These are phyloP conservation scores for Thermothielavioides terrestris DNA, from an alignment of 495 filamentous ascomycete genomes.

Conservation along the genomic window DNA sequence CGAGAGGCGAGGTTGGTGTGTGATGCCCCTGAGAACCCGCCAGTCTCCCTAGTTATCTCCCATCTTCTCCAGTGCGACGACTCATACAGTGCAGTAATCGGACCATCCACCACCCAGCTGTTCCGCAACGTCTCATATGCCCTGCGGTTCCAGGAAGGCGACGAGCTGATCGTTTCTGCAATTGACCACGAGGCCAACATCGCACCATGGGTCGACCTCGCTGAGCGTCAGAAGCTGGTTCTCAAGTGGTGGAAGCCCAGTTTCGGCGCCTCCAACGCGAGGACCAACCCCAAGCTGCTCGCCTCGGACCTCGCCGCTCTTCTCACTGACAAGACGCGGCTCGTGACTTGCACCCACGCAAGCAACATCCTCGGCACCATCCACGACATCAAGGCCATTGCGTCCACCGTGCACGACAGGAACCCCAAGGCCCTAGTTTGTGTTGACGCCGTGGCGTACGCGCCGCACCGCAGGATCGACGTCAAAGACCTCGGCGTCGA, in stretches of 20 bases:
- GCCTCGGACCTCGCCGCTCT: conserved; percentile 44
- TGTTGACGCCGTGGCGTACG: conserved; percentile 60
- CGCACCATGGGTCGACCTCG: conserved; percentile 58
- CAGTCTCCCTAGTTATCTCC: too few species aligned
- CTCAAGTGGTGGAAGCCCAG: conserved; percentile 60
- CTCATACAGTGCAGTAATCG: conserved; percentile 41
- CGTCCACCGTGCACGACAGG: conserved; percentile 40
- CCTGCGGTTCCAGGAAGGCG: conserved; percentile 47
- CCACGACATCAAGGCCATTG: conserved; percentile 50
- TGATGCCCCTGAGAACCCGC: background rate
- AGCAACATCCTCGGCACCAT: conserved; percentile 65
- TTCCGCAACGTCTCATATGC: conserved; percentile 59
- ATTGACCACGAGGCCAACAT: conserved; percentile 69
- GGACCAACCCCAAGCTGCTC: conserved; percentile 47
- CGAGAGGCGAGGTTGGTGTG: conserved; percentile 50
- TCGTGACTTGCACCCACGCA: conserved; percentile 62
- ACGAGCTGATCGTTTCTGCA: conserved; percentile 57
- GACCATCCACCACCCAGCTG: conserved; percentile 63
- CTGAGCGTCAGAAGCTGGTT: conserved; percentile 42
- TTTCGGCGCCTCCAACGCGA: background rate
- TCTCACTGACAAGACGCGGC: conserved; percentile 48
- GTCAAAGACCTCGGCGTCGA: conserved; percentile 58
- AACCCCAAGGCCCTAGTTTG: conserved; percentile 34
- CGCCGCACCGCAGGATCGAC: conserved; percentile 60
- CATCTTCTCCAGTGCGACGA: background rate